These are phyloP conservation scores for Mycena rosella DNA, from an alignment of 768 basidiomycete genomes.

Conservation along the genomic window DNA sequence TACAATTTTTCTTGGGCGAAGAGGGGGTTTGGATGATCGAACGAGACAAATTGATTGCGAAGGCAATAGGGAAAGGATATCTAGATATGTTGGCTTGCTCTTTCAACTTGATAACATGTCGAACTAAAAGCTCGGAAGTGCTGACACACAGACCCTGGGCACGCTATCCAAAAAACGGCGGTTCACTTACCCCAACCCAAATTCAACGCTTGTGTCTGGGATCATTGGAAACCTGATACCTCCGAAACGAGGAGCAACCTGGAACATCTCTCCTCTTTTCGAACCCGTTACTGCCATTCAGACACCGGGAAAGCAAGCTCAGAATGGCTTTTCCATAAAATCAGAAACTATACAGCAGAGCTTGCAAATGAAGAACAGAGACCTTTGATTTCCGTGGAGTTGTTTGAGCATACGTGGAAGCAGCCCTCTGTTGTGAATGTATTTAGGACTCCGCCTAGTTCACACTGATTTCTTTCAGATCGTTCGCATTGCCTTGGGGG, in stretches of 20 bases:
- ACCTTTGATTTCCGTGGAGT: conserved; percentile 21
- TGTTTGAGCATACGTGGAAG: conserved; percentile 23
- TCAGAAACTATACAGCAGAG: conserved; percentile 24
- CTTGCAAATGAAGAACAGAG: conserved; percentile 25
- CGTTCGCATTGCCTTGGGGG: conserved; percentile 19
- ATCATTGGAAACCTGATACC: conserved; percentile 20
- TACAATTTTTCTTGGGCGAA: conserved; percentile 61
- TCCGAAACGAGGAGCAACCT: conserved; percentile 61
- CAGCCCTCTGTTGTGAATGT: conserved; percentile 32
- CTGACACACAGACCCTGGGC: conserved; percentile 15
- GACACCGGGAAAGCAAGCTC: conserved; percentile 25
- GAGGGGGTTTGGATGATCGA: conserved; percentile 37
- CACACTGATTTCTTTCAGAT: not conserved
- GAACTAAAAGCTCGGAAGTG: not conserved
- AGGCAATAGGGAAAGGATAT: conserved; percentile 19
- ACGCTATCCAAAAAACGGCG: conserved; percentile 4
- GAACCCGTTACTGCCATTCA: conserved; percentile 59
- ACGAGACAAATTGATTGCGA: conserved; percentile 27
- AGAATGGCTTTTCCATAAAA: conserved; percentile 30
- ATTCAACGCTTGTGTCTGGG: conserved; percentile 27
- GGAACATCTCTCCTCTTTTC: conserved; percentile 61
- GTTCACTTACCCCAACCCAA: conserved; percentile 29
- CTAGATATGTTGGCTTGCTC: conserved; percentile 28
- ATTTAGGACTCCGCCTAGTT: too few relatives aligned
- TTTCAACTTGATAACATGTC: too few relatives aligned